phyloP scores from a whole-genome alignment of 2,329 filamentous ascomycete genomes.

The Zarea fungicola region DNA sequence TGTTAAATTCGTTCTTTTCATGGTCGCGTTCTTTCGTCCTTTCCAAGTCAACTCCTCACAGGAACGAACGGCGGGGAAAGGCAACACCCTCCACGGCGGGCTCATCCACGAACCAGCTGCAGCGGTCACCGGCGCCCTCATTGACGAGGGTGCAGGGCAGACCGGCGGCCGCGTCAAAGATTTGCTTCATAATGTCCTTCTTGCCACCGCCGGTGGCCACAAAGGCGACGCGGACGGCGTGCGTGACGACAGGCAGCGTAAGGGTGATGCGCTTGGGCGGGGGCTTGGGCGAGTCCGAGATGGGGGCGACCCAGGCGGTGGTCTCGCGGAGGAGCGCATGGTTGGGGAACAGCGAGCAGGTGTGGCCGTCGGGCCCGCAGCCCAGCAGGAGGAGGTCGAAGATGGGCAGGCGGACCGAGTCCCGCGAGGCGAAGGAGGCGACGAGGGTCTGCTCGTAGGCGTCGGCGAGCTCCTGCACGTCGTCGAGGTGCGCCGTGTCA shows the following conservation, averaged over 20 bases:
- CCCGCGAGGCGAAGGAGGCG: constrained; percentile 78
- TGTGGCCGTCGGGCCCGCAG: constrained; percentile 93
- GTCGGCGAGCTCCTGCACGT: constrained; percentile 88
- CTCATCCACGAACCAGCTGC: constrained; percentile 92
- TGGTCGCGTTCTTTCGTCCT: neutral
- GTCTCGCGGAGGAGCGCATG: constrained; percentile 76
- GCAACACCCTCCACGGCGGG: constrained; percentile 78
- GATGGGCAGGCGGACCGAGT: constrained; percentile 89
- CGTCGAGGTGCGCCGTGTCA: constrained; percentile 58
- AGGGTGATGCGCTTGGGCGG: constrained; percentile 87
- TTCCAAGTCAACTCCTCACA: constrained; percentile 29
- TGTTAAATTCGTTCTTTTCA: neutral
- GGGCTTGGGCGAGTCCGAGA: constrained; percentile 92
- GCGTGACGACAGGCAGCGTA: constrained; percentile 83
- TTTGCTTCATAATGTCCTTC: constrained; percentile 86
- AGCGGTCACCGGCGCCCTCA: constrained; percentile 73
- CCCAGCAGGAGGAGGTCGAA: constrained; percentile 93
- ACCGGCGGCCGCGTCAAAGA: constrained; percentile 74
- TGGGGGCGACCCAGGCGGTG: constrained; percentile 86
- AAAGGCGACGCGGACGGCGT: constrained; percentile 82
- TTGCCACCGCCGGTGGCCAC: constrained; percentile 86
- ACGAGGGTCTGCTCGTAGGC: constrained; percentile 88
- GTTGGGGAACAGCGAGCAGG: constrained; percentile 90
- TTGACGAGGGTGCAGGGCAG: constrained; percentile 89
- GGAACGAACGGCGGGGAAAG: constrained; percentile 69